Percentiles rank a stretch among this genome's conserved stretches.
These are phyloP conservation scores for Phytophthora vignae DNA, from an alignment of 352 stramenopile species.

Conservation along the genomic window DNA sequence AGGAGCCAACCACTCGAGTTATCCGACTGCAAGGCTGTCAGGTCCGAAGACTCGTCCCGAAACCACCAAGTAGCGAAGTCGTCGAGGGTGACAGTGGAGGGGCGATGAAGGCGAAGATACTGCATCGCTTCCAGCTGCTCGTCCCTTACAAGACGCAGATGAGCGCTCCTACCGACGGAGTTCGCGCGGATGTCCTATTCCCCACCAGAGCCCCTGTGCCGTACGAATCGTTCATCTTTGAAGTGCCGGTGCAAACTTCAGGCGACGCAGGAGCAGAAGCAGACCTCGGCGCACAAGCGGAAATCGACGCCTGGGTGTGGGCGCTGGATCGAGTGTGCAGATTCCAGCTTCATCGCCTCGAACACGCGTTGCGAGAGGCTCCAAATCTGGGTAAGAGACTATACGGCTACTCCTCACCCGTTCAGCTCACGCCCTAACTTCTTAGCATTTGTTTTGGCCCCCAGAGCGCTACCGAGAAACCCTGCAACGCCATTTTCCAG, in stretches of 20 bases:
- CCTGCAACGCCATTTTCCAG: constrained; percentile 51
- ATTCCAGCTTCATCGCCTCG: constrained; percentile 58
- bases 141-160: constrained; percentile 40
- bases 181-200: constrained; percentile 12
- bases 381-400: constrained; percentile 23
- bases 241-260: constrained; percentile 29
- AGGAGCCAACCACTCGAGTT: constrained; percentile 28
- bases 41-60: constrained; percentile 39
- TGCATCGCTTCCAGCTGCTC: constrained; percentile 51
- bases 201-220: constrained; percentile 15
- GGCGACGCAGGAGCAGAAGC: constrained; percentile 8
- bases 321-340: constrained; percentile 52
- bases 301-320: constrained; percentile 42
- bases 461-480: constrained; percentile 54
- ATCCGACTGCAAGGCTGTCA: constrained; percentile 68
- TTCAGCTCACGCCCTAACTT: constrained; percentile 1
- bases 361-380: constrained; percentile 45
- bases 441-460: background rate
- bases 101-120: background rate
- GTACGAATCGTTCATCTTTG: constrained; percentile 54
- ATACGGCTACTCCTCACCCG: no score
- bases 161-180: constrained; percentile 1
- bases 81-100: background rate
- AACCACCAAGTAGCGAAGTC: constrained; percentile 13
- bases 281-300: constrained; percentile 9